A percentile compares a stretch with the other conserved stretches of the same genome.
Evolutionary conservation across 768 basidiomycete species (phyloP).

Genomic region (Calocera cornea): DNA sequence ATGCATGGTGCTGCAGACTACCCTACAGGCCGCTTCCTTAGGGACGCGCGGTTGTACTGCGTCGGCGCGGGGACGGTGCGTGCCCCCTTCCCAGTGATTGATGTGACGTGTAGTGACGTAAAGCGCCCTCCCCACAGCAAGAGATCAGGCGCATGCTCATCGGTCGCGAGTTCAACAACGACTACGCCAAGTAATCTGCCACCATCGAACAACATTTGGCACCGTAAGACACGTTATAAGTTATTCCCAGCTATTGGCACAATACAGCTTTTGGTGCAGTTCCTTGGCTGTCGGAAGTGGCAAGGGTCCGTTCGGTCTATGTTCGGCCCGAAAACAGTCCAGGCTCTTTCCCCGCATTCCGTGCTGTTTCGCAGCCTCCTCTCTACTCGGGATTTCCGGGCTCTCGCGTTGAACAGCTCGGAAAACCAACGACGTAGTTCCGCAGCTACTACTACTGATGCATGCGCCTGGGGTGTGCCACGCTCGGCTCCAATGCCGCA

Average conservation of each 20-base stretch:
- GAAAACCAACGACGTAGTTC: too few relatives aligned
- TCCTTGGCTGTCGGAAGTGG: not conserved
- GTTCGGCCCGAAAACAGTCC: not conserved
- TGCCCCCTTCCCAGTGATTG: not conserved
- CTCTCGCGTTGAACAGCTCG: too few relatives aligned
- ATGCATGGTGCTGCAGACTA: slow-evolving; percentile 52
- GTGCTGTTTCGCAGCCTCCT: not conserved
- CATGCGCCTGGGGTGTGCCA: too few relatives aligned
- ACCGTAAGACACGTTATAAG: not conserved
- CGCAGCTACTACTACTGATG: too few relatives aligned
- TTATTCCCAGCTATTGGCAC: too few relatives aligned
- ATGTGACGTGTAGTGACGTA: not conserved
- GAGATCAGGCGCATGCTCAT: slow-evolving; percentile 91
- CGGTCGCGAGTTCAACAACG: slow-evolving; percentile 79
- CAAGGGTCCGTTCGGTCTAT: not conserved
- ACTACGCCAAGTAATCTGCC: slow-evolving; percentile 17
- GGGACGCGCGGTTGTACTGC: slow-evolving; percentile 78
- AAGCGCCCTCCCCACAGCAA: slow-evolving; percentile 31
- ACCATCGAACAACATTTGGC: slow-evolving; percentile 2
- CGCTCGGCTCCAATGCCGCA: too few relatives aligned
- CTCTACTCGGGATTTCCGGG: too few relatives aligned
- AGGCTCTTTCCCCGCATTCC: not conserved
- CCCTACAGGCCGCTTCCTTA: slow-evolving; percentile 71
- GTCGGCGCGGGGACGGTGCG: slow-evolving; percentile 77
- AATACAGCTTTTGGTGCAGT: too few relatives aligned